Conservation (phyloP, 768 basidiomycete genomes). For the Cystobasidium onofrii region DNA sequence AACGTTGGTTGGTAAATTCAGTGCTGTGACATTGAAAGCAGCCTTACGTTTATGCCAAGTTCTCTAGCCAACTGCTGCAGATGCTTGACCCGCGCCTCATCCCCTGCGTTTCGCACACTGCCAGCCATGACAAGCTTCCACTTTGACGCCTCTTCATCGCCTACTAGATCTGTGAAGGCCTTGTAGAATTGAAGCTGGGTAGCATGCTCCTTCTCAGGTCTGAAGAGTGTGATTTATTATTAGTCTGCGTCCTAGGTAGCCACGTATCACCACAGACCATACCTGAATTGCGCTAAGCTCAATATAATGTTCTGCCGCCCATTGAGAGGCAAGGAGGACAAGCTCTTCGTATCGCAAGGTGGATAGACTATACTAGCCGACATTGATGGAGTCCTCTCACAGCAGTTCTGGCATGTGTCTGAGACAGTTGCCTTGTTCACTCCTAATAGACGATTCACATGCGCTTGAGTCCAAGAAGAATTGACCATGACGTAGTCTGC, state of each 20-base stretch:
- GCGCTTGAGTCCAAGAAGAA: slow-evolving; percentile 85
- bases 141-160: slow-evolving; percentile 27
- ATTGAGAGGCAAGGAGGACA: slow-evolving; percentile 55
- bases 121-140: slow-evolving; percentile 71
- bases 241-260: neutral
- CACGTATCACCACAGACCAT: slow-evolving; percentile 36
- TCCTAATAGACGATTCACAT: slow-evolving; percentile 64
- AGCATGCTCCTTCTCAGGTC: slow-evolving; percentile 89
- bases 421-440: neutral
- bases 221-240: slow-evolving; percentile 41
- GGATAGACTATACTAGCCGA: slow-evolving; percentile 63
- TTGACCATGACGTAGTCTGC: slow-evolving; percentile 73
- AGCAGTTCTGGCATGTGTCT: too few species aligned
- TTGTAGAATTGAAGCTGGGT: slow-evolving; percentile 61
- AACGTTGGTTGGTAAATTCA: too few species aligned
- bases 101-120: slow-evolving; percentile 69
- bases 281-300: slow-evolving; percentile 91
- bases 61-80: slow-evolving; percentile 57
- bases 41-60: slow-evolving; percentile 60
- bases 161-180: slow-evolving; percentile 47
- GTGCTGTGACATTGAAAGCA: too few species aligned
- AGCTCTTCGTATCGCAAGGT: slow-evolving; percentile 75
- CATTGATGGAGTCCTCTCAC: neutral
- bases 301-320: slow-evolving; percentile 60
- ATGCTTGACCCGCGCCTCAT: slow-evolving; percentile 60